Conservation (phyloP, 441 rosid genomes). For the Mallotus repandus region DNA sequence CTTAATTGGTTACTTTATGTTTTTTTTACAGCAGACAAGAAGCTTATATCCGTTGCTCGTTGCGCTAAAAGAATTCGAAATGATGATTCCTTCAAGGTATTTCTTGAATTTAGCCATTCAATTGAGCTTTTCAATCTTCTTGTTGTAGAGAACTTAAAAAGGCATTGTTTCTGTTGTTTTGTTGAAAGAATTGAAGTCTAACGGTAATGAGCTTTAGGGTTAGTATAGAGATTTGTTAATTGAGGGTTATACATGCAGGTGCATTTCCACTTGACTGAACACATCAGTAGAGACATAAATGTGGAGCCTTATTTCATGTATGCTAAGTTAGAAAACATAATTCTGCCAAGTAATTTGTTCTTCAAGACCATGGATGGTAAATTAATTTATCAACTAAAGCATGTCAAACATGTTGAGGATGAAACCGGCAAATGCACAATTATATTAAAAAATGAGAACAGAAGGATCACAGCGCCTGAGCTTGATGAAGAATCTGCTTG, state of each 20-base stretch:
- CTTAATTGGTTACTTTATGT: slow-evolving; percentile 4
- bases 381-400: slow-evolving; percentile 19
- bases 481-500: slow-evolving; percentile 25
- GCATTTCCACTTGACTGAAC: slow-evolving; percentile 27
- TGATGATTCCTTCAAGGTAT: slow-evolving; percentile 41
- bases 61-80: slow-evolving; percentile 39
- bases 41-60: slow-evolving; percentile 24
- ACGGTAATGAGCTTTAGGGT: no score
- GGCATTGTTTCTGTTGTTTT: background rate
- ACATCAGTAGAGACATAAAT: slow-evolving; percentile 22
- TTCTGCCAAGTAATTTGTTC: slow-evolving; percentile 26
- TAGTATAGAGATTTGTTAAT: background rate
- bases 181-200: background rate
- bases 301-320: slow-evolving; percentile 12
- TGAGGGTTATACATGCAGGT: slow-evolving; percentile 35
- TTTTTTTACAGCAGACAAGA: slow-evolving; percentile 19
- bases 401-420: slow-evolving; percentile 18
- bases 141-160: no score
- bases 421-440: slow-evolving; percentile 12
- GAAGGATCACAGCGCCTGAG: slow-evolving; percentile 22
- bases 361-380: slow-evolving; percentile 30
- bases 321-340: slow-evolving; percentile 21
- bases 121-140: background rate
- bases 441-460: slow-evolving; percentile 13
- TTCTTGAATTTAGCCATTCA: slow-evolving; percentile 3